Conservation (phyloP, 2,329 filamentous ascomycete species). For the Aureobasidium pullulans region DNA sequence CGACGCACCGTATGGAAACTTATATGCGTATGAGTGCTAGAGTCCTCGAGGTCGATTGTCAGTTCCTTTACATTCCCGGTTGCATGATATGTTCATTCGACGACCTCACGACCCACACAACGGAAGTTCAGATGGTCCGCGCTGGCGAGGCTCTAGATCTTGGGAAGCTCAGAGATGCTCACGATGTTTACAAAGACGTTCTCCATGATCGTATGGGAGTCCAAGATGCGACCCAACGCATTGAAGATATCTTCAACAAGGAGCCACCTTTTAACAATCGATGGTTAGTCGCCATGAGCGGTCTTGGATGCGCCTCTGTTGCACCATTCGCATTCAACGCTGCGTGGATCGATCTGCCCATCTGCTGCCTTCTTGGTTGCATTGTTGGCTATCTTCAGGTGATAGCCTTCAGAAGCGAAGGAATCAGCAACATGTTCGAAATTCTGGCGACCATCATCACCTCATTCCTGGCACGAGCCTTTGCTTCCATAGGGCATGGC, state of each 20-base stretch:
- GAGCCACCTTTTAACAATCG: constrained; percentile 46
- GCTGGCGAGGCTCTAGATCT: constrained; percentile 63
- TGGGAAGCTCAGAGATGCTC: constrained; percentile 64
- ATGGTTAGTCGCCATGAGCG: constrained; percentile 58
- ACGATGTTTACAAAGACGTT: constrained; percentile 76
- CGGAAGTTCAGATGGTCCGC: constrained; percentile 70
- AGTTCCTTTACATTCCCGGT: constrained; percentile 83
- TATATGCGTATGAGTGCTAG: constrained; percentile 85
- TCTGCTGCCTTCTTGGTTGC: constrained; percentile 68
- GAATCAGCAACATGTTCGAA: constrained; percentile 52
- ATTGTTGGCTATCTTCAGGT: constrained; percentile 68
- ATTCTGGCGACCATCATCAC: constrained; percentile 43
- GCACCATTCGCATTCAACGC: constrained; percentile 75
- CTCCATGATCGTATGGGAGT: constrained; percentile 68
- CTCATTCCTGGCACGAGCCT: constrained; percentile 41
- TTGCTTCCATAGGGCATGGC: constrained; percentile 40
- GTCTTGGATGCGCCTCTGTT: constrained; percentile 66
- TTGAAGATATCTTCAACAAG: constrained; percentile 56
- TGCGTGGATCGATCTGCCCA: constrained; percentile 67
- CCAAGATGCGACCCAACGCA: constrained; percentile 57
- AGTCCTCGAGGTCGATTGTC: constrained; percentile 81
- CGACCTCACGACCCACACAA: constrained; percentile 64
- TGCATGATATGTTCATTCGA: constrained; percentile 94
- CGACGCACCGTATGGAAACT: constrained; percentile 83
- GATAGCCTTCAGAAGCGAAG: constrained; percentile 63